Base-by-base conservation (phyloP, 306 rosid species). In the Calophaca sinica region DNA sequence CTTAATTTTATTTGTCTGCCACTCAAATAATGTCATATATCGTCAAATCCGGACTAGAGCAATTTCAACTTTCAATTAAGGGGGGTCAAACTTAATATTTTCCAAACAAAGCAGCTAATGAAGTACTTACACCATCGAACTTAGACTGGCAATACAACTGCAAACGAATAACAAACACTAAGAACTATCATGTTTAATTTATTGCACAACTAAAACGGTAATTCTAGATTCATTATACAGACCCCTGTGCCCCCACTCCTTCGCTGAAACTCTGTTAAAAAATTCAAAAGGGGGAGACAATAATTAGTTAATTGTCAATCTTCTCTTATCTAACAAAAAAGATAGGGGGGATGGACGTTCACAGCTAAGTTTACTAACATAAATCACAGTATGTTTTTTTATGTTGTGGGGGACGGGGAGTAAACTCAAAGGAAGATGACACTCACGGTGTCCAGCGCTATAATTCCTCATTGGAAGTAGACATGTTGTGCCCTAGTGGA, bases 401-500 rank as follows among this genome's bases (percentile, higher is more conserved):
- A 20, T 20, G 26, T 20, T 20, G 26, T 20, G 26, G 26, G 26
- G 26, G 26, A 20, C 1, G 26, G 26, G 26, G 26, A 20, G 26
- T 20, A 20, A 20, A 20, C 26, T 42, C 29, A 44, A 68, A 68
- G 73, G 45, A 75, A 41, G 69, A 71, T 61, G 63, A 31, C 70
- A 80, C 88, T 84, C 79, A 90, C 87, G 3, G 11, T 9, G 68
- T 76, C 75, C 72, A 64, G 51, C 62, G 46, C 76, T 82, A 84
- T 14, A 84, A 28, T 48, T 68, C 68, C 70, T 87, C 90, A 78
- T 85, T 94, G 84, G 97, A 90, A 58, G 99, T 88, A 73, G 96
- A 93, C 79, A 87, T 94, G 85, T 90, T 92, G 82, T 90, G 97
- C 68, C 96, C 93, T 11, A 91, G 93, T 61, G 42, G 11, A 42